These are phyloP conservation scores for Dryas octopetala DNA, from an alignment of 306 rosid genomes.

Conservation along the genomic window DNA sequence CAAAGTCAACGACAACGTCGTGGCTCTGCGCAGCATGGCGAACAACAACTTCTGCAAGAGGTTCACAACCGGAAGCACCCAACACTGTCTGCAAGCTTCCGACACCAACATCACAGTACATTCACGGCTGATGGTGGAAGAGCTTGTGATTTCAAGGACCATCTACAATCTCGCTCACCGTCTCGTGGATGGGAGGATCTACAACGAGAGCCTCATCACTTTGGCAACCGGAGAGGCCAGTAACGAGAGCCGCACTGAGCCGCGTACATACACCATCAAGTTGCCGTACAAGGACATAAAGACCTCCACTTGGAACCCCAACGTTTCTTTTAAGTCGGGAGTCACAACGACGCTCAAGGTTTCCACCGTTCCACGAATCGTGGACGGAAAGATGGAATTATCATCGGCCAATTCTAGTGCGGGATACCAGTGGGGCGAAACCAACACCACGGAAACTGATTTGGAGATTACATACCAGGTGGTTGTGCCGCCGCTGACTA, in stretches of 20 bases:
- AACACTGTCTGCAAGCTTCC: conserved; percentile 3
- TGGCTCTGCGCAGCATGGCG: conserved; percentile 16
- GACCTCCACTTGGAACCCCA: conserved; percentile 4
- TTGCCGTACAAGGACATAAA: neutral
- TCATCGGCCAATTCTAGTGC: neutral
- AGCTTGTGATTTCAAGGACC: neutral
- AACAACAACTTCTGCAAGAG: neutral
- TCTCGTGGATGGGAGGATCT: conserved; percentile 2
- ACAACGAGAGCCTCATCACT: neutral
- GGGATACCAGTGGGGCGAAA: conserved; percentile 2
- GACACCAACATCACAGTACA: neutral
- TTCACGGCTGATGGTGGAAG: conserved; percentile 4
- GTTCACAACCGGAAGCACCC: neutral
- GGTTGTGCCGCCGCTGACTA: neutral
- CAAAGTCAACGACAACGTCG: neutral
- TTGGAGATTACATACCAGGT: neutral
- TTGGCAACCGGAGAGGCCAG: neutral
- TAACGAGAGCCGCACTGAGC: neutral
- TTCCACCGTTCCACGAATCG: neutral
- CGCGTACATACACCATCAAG: neutral
- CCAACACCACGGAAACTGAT: neutral
- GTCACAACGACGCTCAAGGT: neutral
- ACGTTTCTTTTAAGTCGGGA: conserved; percentile 3
- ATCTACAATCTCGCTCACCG: conserved; percentile 17
- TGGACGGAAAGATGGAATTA: neutral